Conservation (phyloP, 257 asterid genomes). For the Scutellaria minor region DNA sequence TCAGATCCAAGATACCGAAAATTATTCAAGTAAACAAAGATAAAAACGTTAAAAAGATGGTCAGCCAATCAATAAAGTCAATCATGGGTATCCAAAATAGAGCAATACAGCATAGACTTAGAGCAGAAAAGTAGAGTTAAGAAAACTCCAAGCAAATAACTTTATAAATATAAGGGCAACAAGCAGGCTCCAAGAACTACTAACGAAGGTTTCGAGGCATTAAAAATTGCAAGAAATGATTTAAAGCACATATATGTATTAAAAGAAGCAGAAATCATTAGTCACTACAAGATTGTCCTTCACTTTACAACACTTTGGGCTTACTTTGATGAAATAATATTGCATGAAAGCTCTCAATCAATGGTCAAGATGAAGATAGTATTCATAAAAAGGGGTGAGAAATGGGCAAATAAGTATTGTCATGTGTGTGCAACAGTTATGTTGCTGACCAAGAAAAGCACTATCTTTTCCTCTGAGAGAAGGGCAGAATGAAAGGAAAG, state of each 20-base stretch:
- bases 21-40: constrained; percentile 14
- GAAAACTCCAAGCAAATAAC: constrained; percentile 34
- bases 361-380: constrained; percentile 55
- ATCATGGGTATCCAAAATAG: constrained; percentile 48
- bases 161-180: constrained; percentile 40
- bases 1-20: constrained; percentile 29
- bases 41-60: constrained; percentile 28
- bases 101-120: constrained; percentile 30
- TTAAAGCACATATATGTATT: constrained; percentile 50
- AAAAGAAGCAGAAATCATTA: constrained; percentile 69
- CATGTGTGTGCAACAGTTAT: constrained; percentile 56
- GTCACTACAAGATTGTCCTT: constrained; percentile 40
- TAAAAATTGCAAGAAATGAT: constrained; percentile 43
- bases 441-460: constrained; percentile 76
- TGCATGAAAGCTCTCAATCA: constrained; percentile 59
- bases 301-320: constrained; percentile 44
- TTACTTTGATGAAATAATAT: constrained; percentile 44
- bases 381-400: constrained; percentile 63
- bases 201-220: constrained; percentile 50
- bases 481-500: constrained; percentile 43
- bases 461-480: constrained; percentile 42
- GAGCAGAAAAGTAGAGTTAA: constrained; percentile 33
- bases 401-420: constrained; percentile 46
- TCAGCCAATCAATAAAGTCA: constrained; percentile 54
- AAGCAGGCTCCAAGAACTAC: constrained; percentile 42